Evolutionary conservation across 2,329 filamentous ascomycete genomes (phyloP).

Genomic region (Neopestalotiopsis rosae): DNA sequence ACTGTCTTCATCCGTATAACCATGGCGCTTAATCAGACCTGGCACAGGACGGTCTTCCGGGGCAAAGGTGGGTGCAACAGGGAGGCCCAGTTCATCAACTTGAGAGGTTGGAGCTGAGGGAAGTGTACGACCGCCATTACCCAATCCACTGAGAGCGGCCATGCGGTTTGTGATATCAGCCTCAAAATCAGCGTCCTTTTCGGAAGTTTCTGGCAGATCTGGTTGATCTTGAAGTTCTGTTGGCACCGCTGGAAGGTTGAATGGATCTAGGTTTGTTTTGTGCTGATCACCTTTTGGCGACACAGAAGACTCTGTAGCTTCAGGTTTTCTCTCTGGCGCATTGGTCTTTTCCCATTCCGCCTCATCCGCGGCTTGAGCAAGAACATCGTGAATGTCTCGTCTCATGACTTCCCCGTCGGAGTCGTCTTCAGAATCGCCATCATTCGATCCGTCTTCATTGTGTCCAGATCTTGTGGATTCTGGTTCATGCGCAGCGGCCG

Average conservation of each 20-base stretch:
- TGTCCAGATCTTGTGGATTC: background rate
- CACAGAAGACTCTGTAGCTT: background rate
- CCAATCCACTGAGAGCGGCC: constrained; percentile 52
- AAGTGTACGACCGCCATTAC: constrained; percentile 23
- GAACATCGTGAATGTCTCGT: constrained; percentile 47
- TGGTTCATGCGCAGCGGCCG: constrained; percentile 23
- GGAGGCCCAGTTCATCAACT: constrained; percentile 46
- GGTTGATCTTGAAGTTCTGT: constrained; percentile 45
- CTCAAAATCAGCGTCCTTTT: constrained; percentile 42
- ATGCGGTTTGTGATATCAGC: constrained; percentile 57
- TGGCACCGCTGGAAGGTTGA: constrained; percentile 54
- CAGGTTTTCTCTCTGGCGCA: constrained; percentile 1
- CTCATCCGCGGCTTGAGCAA: constrained; percentile 54
- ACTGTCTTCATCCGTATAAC: constrained; percentile 72
- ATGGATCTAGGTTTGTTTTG: constrained; percentile 24
- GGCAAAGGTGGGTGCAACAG: constrained; percentile 55
- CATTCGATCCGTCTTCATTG: background rate
- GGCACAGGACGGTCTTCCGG: constrained; percentile 48
- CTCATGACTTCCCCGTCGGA: constrained; percentile 59
- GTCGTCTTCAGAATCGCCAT: constrained; percentile 32
- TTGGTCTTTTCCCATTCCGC: constrained; percentile 39
- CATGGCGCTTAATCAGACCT: constrained; percentile 44
- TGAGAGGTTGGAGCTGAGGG: constrained; percentile 36
- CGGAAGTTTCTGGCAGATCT: constrained; percentile 21
- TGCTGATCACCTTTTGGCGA: background rate